These are phyloP conservation scores for Xylaria longipes DNA, from an alignment of 495 filamentous ascomycete genomes.

Conservation along the genomic window DNA sequence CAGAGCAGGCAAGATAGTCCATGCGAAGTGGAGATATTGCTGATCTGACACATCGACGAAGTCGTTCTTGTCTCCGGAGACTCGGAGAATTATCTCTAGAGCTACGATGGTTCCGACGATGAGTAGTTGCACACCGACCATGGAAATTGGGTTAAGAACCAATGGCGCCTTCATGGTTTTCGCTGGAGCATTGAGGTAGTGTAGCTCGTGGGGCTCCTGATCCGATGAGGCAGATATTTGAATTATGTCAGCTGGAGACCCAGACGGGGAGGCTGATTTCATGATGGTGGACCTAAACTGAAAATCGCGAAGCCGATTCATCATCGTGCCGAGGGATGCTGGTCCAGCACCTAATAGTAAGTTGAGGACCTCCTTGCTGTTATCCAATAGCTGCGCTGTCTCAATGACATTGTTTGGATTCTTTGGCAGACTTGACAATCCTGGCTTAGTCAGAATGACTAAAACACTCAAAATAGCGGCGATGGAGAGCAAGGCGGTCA, in stretches of 20 bases:
- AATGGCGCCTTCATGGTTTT: background rate
- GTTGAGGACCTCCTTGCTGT: background rate
- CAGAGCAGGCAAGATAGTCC: background rate
- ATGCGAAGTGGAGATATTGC: background rate
- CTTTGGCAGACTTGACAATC: background rate
- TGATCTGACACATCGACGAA: background rate
- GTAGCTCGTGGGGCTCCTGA: background rate
- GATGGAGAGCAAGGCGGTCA: background rate
- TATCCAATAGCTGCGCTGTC: background rate
- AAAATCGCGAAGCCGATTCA: background rate
- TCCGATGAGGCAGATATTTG: too few species aligned
- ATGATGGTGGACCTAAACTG: background rate
- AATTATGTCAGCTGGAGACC: too few species aligned
- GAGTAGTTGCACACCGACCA: background rate
- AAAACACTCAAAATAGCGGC: background rate
- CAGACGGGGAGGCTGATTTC: too few species aligned
- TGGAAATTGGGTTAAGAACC: background rate
- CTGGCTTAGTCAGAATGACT: background rate
- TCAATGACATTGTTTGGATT: background rate
- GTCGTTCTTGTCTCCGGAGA: background rate
- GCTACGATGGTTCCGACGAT: background rate
- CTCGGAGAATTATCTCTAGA: background rate
- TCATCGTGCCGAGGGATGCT: background rate
- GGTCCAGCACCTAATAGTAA: conserved; percentile 1
- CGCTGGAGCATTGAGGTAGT: conserved; percentile 1